These are phyloP conservation scores for Candida yuanshanica DNA, from an alignment of 805 yeast genomes.

Conservation along the genomic window DNA sequence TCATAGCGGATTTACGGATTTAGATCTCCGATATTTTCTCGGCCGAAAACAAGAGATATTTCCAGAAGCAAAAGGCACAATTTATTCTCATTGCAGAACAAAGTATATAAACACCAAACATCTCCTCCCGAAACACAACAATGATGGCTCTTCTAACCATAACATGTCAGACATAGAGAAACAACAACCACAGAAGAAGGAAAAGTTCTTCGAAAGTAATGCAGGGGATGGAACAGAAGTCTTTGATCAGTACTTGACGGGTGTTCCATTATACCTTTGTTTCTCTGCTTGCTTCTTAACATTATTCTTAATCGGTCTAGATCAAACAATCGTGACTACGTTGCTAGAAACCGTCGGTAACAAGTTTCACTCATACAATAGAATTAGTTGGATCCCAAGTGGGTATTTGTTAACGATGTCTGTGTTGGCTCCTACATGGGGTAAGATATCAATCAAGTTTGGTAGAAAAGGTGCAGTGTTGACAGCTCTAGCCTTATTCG, in stretches of 20 bases:
- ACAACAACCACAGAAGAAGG: background rate
- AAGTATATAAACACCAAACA: background rate
- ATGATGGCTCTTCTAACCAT: too few relatives aligned
- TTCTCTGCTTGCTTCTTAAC: constrained; percentile 18
- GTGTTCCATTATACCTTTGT: constrained; percentile 6
- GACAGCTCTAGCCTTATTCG: constrained; percentile 34
- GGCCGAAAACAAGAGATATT: too few relatives aligned
- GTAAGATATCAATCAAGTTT: constrained; percentile 45
- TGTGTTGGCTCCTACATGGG: constrained; percentile 46
- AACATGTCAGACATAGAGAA: constrained; percentile 5
- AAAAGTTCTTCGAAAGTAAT: constrained; percentile 2
- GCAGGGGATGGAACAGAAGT: background rate
- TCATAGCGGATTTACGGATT: too few relatives aligned
- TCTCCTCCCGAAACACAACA: too few relatives aligned
- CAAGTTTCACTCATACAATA: constrained; percentile 42
- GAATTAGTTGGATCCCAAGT: constrained; percentile 52
- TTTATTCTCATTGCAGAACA: too few relatives aligned
- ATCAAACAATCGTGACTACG: constrained; percentile 50
- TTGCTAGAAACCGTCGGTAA: constrained; percentile 42
- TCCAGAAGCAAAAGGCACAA: too few relatives aligned
- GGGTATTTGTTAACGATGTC: constrained; percentile 51
- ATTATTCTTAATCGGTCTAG: constrained; percentile 38
- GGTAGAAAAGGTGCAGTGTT: constrained; percentile 34
- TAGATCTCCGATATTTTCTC: too few relatives aligned
- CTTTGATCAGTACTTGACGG: constrained; percentile 1